phyloP scores from a whole-genome alignment of 331 rosid genomes.

The Phaseolus coccineus region DNA sequence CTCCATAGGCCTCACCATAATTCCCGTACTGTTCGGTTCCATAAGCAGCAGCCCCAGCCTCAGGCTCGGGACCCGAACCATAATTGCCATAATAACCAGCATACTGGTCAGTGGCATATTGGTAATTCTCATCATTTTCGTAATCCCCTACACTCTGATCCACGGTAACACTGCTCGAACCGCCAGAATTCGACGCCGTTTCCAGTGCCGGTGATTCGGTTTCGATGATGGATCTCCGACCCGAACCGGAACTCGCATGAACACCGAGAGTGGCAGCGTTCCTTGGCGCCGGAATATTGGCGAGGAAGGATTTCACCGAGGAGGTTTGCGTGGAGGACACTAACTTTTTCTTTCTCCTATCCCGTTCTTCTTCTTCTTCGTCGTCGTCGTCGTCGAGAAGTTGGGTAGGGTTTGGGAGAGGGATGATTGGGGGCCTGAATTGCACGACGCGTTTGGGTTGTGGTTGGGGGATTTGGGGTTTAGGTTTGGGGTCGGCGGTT shows the following conservation, averaged over 20 bases:
- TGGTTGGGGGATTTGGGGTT: slow-evolving; percentile 53
- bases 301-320: slow-evolving; percentile 70
- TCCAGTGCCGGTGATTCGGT: slow-evolving; percentile 31
- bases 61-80: slow-evolving; percentile 50
- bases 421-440: slow-evolving; percentile 73
- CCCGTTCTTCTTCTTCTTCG: slow-evolving; percentile 51
- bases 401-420: slow-evolving; percentile 49
- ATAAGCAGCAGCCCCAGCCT: slow-evolving; percentile 46
- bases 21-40: slow-evolving; percentile 33
- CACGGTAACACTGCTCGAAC: slow-evolving; percentile 33
- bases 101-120: slow-evolving; percentile 55
- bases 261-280: slow-evolving; percentile 72
- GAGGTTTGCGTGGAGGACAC: slow-evolving; percentile 55
- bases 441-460: slow-evolving; percentile 67
- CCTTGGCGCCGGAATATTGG: slow-evolving; percentile 81
- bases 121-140: slow-evolving; percentile 47
- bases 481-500: slow-evolving; percentile 59
- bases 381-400: slow-evolving; percentile 63
- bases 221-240: slow-evolving; percentile 75
- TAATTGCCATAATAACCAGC: slow-evolving; percentile 52
- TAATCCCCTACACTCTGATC: slow-evolving; percentile 49
- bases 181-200: slow-evolving; percentile 36
- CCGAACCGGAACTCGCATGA: slow-evolving; percentile 60
- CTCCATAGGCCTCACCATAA: slow-evolving; percentile 48
- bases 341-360: slow-evolving; percentile 48